phyloP scores from a whole-genome alignment of 331 rosid genomes.

The Acacia pycnantha region DNA sequence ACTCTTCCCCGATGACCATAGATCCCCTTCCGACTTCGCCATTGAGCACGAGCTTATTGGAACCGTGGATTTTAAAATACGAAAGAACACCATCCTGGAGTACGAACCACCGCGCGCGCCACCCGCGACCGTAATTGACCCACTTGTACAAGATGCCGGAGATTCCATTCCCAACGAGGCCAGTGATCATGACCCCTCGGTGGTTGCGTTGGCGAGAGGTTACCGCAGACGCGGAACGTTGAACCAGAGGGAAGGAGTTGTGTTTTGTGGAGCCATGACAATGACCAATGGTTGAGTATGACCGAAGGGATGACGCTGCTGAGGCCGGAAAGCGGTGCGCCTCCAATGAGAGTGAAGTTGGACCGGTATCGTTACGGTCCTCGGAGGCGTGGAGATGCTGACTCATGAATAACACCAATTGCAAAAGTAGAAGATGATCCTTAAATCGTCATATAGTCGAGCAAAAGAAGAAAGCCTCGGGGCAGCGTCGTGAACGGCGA shows the following conservation, averaged over 20 bases:
- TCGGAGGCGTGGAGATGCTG: background rate
- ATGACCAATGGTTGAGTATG: constrained; percentile 26
- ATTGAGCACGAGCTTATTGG: constrained; percentile 40
- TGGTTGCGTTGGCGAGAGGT: constrained; percentile 18
- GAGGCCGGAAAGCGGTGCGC: background rate
- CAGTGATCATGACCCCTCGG: constrained; percentile 39
- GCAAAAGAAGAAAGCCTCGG: background rate
- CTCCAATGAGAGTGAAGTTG: background rate
- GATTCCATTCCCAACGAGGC: constrained; percentile 51
- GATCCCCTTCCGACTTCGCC: constrained; percentile 32
- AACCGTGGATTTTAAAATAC: constrained; percentile 53
- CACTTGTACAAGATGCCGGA: constrained; percentile 54
- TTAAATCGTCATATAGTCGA: background rate
- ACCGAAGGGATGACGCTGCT: constrained; percentile 3
- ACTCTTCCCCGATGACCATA: constrained; percentile 50
- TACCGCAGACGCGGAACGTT: constrained; percentile 39
- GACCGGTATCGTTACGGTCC: constrained; percentile 3
- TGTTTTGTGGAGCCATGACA: background rate
- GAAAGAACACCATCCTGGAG: constrained; percentile 55
- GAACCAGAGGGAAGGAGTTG: background rate
- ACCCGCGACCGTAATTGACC: constrained; percentile 60
- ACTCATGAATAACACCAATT: constrained; percentile 23
- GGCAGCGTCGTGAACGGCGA: constrained; percentile 25
- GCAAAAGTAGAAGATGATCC: background rate
- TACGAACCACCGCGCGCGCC: constrained; percentile 58